phyloP scores from a whole-genome alignment of 1,139 yeast genomes.

The Hyphopichia pseudoburtonii region DNA sequence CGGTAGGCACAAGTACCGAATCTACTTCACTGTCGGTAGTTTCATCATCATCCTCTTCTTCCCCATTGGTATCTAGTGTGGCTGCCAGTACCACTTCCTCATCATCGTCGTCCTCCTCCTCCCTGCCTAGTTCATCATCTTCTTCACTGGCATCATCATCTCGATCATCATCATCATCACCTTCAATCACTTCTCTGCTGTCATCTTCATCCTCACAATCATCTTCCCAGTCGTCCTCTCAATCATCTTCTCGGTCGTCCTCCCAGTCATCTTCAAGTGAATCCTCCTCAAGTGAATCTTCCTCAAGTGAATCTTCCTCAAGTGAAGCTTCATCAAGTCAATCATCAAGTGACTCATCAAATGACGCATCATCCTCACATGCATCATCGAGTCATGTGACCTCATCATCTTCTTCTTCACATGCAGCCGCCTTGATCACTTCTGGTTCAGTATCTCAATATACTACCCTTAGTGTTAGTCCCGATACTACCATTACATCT shows the following conservation, averaged over 20 bases:
- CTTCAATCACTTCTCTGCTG: not conserved
- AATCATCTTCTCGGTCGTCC: conserved; percentile 2
- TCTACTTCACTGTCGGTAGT: not conserved
- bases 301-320: conserved; percentile 5
- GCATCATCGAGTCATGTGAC: conserved; percentile 7
- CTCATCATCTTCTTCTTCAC: conserved; percentile 13
- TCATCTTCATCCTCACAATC: conserved; percentile 5
- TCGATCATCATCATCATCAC: conserved; percentile 2
- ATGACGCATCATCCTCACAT: conserved; percentile 8
- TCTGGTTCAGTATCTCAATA: conserved; percentile 13
- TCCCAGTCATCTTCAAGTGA: conserved; percentile 3
- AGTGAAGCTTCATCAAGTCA: conserved; percentile 7
- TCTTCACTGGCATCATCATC: conserved; percentile 2
- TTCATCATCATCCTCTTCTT: not conserved
- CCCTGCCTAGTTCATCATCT: not conserved
- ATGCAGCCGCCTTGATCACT: conserved; percentile 12
- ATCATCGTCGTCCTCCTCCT: conserved; percentile 1
- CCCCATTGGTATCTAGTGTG: not conserved
- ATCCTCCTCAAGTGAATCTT: conserved; percentile 3
- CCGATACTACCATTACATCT: conserved; percentile 45
- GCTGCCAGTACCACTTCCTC: not conserved
- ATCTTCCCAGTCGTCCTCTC: not conserved
- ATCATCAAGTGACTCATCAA: conserved; percentile 10
- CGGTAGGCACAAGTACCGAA: not conserved
- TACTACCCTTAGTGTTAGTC: conserved; percentile 23